Conservation (phyloP, 176 grass and related monocot genomes). For the Tuctoria greenei region DNA sequence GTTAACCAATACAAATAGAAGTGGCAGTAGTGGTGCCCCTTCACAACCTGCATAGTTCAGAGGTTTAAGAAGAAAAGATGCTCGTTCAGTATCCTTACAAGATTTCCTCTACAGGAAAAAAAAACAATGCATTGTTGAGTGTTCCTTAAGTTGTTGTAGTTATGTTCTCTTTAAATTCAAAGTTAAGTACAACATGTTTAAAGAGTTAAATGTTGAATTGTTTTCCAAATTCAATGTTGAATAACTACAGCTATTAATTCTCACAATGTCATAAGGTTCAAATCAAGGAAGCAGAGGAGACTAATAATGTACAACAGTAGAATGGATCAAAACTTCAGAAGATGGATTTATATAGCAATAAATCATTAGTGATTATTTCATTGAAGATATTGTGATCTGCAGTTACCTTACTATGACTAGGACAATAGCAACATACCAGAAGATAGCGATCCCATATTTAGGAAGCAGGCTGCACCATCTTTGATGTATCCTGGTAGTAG, state of each 20-base stretch:
- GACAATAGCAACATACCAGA: slow-evolving; percentile 48
- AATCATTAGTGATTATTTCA: background rate
- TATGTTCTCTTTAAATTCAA: slow-evolving; percentile 7
- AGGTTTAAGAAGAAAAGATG: slow-evolving; percentile 21
- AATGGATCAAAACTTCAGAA: slow-evolving; percentile 12
- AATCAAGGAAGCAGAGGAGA: background rate
- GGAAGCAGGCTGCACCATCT: slow-evolving; percentile 87
- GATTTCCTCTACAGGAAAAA: background rate
- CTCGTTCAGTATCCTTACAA: background rate
- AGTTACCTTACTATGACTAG: background rate
- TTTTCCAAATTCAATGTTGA: background rate
- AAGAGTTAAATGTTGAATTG: background rate
- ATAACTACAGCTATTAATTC: slow-evolving; percentile 22
- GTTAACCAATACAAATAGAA: slow-evolving; percentile 93
- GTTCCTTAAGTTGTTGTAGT: background rate
- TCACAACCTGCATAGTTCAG: slow-evolving; percentile 74
- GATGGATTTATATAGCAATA: background rate
- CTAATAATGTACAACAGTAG: background rate
- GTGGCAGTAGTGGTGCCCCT: slow-evolving; percentile 77
- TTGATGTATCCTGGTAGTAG: slow-evolving; percentile 79
- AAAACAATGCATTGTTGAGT: background rate
- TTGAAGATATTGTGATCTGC: background rate
- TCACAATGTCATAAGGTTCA: slow-evolving; percentile 2
- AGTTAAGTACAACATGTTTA: background rate
- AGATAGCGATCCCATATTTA: slow-evolving; percentile 90